These are phyloP conservation scores for Paecilomyces variotii DNA, from an alignment of 2,329 filamentous ascomycete genomes.

Conservation along the genomic window DNA sequence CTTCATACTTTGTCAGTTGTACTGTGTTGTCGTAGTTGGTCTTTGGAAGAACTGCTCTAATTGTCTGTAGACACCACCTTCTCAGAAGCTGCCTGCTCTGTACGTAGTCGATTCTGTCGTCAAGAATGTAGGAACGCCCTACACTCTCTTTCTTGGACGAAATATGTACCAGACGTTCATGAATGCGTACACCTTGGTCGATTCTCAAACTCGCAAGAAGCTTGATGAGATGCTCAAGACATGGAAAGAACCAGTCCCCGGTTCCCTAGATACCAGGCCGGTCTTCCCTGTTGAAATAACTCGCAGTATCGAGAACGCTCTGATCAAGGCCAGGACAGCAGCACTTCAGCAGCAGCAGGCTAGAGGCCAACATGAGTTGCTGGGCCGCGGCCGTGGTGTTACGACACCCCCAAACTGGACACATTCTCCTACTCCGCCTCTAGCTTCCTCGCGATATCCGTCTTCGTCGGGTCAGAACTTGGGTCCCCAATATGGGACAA, in stretches of 20 bases:
- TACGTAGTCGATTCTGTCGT: conserved; percentile 98
- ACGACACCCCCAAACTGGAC: conserved; percentile 55
- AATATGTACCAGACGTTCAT: conserved; percentile 93
- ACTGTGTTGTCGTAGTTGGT: conserved; percentile 13
- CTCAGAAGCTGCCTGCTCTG: conserved; percentile 86
- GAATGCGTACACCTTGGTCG: conserved; percentile 88
- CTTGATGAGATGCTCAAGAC: conserved; percentile 97
- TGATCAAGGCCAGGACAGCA: conserved; percentile 71
- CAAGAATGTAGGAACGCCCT: conserved; percentile 96
- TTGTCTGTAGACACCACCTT: conserved; percentile 64
- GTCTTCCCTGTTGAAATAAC: conserved; percentile 86
- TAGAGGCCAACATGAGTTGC: conserved; percentile 49
- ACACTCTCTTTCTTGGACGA: conserved; percentile 87
- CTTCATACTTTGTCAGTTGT: conserved; percentile 5
- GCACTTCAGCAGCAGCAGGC: conserved; percentile 41
- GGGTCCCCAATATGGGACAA: conserved; percentile 24
- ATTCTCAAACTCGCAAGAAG: conserved; percentile 71
- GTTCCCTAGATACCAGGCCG: conserved; percentile 83
- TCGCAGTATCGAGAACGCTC: conserved; percentile 83
- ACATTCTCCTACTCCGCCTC: conserved; percentile 67
- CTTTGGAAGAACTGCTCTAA: conserved; percentile 22
- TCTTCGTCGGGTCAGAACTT: conserved; percentile 17
- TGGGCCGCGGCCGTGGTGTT: conserved; percentile 43
- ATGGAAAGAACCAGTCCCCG: conserved; percentile 94
- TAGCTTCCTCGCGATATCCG: conserved; percentile 35